Base-by-base conservation (phyloP, 2,329 filamentous ascomycete genomes). In the Beauveria caledonica region DNA sequence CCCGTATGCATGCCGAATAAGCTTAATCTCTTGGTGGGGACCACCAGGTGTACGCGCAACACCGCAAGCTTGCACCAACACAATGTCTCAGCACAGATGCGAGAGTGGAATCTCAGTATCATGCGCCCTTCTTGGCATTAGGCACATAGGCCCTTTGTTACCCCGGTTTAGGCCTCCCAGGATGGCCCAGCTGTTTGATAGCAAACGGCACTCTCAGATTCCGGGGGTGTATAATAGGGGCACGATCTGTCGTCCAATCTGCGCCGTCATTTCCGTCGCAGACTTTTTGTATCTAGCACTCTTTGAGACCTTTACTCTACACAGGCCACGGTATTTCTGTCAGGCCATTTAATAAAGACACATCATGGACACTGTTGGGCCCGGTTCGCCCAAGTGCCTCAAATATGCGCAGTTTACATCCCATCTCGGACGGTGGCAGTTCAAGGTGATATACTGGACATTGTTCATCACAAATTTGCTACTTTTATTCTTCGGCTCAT, bases 391-490 rank as follows among this genome's bases (percentile, higher is more conserved):
- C 5, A 53, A 54, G 19, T 69, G 25, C 75, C 19, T 45, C 76
- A 62, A 70, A 45, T 78, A 78, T 65, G 78, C 78, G 40, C 66
- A 70, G 48, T 80, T 80, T 64, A 76, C 78, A 29, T 68, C 73
- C 6, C 67, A 76, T 61, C 68, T 80, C 62, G 71, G 70, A 11
- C 66, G 74, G 56, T 68, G 69, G 66, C 71, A 80, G 63, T 78
- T 79, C 62, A 76, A 77, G 63, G 65, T 74, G 13, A 69, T 80
- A 25, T 81, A 79, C 68, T 81, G 77, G 77, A 63, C 67, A 11
- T 62, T 81, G 54, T 81, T 80, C 64, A 64, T 73, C 25, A 66
- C 72, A 19, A 79, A 80, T 57, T 64, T 80, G 0, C 52, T 76
- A 9, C 66, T 80, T 17, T 70, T 81, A 27, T 80, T 77, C 56